Percentiles rank a stretch among this genome's conserved stretches.
phyloP scores from a whole-genome alignment of 768 basidiomycete genomes.

The Russula foetens region DNA sequence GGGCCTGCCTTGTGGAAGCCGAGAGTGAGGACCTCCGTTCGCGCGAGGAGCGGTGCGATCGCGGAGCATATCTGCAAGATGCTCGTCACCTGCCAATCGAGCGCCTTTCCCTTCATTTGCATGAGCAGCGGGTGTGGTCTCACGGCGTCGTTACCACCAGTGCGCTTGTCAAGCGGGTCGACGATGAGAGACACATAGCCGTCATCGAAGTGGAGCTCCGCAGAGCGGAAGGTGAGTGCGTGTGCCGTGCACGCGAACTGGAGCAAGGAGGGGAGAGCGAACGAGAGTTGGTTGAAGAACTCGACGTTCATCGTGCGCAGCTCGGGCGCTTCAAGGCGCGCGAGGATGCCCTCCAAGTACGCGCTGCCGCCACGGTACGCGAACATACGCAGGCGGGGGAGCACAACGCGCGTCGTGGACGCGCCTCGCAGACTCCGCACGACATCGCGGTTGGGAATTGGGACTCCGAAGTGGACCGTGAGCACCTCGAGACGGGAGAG shows the following conservation, averaged over 20 bases:
- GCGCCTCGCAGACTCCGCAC: too few species aligned
- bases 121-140: not conserved
- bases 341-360: not conserved
- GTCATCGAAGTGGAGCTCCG: not conserved
- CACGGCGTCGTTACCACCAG: too few species aligned
- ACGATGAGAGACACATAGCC: not conserved
- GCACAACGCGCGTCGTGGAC: not conserved
- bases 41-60: not conserved
- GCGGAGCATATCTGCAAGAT: not conserved
- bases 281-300: constrained; percentile 2
- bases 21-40: not conserved
- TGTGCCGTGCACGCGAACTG: not conserved
- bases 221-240: not conserved
- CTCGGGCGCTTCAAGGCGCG: not conserved
- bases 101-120: not conserved
- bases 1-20: not conserved
- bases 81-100: not conserved
- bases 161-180: not conserved
- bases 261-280: not conserved
- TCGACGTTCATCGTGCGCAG: not conserved
- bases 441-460: not conserved
- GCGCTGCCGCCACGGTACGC: not conserved
- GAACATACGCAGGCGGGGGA: not conserved
- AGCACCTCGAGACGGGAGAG: constrained; percentile 1
- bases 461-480: not conserved